phyloP scores from a whole-genome alignment of 2,329 filamentous ascomycete genomes.

The Diplodia seriata region DNA sequence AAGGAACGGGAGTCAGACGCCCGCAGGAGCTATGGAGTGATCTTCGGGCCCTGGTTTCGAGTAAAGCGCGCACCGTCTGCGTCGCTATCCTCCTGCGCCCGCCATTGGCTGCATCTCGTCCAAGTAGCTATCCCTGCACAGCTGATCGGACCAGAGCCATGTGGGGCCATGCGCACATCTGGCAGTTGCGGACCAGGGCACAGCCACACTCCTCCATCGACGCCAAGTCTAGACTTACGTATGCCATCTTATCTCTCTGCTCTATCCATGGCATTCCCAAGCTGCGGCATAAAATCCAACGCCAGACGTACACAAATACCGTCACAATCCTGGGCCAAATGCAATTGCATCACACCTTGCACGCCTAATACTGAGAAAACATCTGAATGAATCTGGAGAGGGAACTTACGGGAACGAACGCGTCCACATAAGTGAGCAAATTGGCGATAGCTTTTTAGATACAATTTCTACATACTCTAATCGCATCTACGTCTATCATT shows the following conservation, averaged over 20 bases:
- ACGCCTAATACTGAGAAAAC: too few species aligned
- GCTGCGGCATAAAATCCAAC: too few species aligned
- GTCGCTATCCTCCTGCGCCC: neutral
- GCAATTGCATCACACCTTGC: too few species aligned
- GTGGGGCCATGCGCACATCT: neutral
- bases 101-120: neutral
- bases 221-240: neutral
- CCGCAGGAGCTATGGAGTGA: neutral
- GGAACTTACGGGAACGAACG: too few species aligned
- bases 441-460: too few species aligned
- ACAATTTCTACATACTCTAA: too few species aligned
- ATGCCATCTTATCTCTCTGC: neutral
- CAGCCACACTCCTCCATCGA: neutral
- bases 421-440: too few species aligned
- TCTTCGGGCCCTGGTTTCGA: neutral
- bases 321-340: too few species aligned
- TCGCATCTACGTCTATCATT: too few species aligned
- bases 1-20: slow-evolving; percentile 8
- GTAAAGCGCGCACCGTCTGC: neutral
- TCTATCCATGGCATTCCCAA: too few species aligned
- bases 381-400: too few species aligned
- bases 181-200: neutral
- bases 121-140: neutral
- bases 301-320: too few species aligned
- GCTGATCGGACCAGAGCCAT: neutral